Percentiles rank a stretch among this genome's conserved stretches.
These are phyloP conservation scores for Umbelopsis sp. DNA, from an alignment of 192 early-diverging fungal genomes.

Conservation along the genomic window DNA sequence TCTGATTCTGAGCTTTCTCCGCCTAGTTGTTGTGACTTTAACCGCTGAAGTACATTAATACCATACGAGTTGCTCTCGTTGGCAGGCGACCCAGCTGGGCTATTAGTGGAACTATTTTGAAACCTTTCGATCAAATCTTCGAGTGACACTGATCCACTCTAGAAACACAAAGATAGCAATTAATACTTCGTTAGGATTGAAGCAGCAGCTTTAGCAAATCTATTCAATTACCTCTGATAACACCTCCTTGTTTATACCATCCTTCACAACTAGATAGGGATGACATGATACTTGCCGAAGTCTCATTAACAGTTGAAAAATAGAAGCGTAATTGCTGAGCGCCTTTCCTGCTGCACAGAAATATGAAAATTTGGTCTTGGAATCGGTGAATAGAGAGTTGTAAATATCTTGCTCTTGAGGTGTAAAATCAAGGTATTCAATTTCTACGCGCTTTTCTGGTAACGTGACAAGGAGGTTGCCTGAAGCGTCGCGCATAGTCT, in stretches of 20 bases:
- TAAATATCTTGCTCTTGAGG: slow-evolving; percentile 72
- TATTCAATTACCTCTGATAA: slow-evolving; percentile 1
- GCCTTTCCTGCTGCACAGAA: slow-evolving; percentile 64
- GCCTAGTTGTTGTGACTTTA: slow-evolving; percentile 25
- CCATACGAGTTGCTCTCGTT: slow-evolving; percentile 36
- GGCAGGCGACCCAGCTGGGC: background rate
- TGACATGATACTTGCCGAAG: slow-evolving; percentile 76
- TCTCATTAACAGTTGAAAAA: slow-evolving; percentile 62
- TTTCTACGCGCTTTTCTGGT: slow-evolving; percentile 63
- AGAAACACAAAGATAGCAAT: background rate
- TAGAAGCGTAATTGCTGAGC: slow-evolving; percentile 68
- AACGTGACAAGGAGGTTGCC: slow-evolving; percentile 80
- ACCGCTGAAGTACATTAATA: slow-evolving; percentile 42
- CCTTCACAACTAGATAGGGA: slow-evolving; percentile 51
- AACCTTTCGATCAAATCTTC: slow-evolving; percentile 50
- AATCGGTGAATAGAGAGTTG: slow-evolving; percentile 64
- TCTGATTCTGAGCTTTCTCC: slow-evolving; percentile 33
- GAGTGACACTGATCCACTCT: slow-evolving; percentile 43
- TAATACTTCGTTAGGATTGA: background rate
- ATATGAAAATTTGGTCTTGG: slow-evolving; percentile 62
- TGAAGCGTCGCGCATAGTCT: slow-evolving; percentile 69
- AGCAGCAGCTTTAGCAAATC: background rate
- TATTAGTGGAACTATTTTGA: background rate
- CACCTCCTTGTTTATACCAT: slow-evolving; percentile 16
- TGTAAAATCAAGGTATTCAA: slow-evolving; percentile 66